A percentile compares a stretch with the other conserved stretches of the same genome.
These are phyloP conservation scores for Elongisporangium senticosum DNA, from an alignment of 352 stramenopile species.

Conservation along the genomic window DNA sequence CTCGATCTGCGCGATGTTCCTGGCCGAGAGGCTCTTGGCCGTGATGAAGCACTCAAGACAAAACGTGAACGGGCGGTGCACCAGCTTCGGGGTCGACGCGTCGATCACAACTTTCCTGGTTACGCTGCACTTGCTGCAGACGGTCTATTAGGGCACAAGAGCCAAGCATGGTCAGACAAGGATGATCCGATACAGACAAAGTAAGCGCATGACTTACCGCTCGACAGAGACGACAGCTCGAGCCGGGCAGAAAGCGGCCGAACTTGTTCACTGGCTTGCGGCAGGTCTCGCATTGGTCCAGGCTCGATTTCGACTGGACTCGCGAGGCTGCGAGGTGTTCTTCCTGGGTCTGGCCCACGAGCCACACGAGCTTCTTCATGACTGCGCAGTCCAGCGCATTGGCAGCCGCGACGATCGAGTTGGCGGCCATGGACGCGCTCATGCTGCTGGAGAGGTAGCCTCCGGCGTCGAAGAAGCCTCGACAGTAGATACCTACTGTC, in stretches of 20 bases:
- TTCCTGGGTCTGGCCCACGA: neutral
- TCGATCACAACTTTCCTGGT: conserved; percentile 56
- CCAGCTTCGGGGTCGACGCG: conserved; percentile 41
- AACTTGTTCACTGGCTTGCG: conserved; percentile 28
- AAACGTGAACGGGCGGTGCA: conserved; percentile 28
- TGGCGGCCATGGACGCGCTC: conserved; percentile 18
- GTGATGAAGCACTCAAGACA: conserved; percentile 40
- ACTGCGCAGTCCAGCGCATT: conserved; percentile 41
- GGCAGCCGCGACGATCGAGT: conserved; percentile 31
- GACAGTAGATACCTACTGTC: conserved; percentile 34
- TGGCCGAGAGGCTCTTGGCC: conserved; percentile 34
- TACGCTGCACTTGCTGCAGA: conserved; percentile 47
- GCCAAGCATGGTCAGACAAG: too few species aligned
- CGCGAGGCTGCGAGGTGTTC: too few species aligned
- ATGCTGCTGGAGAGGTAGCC: conserved; percentile 30
- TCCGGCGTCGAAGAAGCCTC: conserved; percentile 27
- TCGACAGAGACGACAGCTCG: conserved; percentile 33
- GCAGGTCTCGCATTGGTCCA: conserved; percentile 28
- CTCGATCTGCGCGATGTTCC: conserved; percentile 48
- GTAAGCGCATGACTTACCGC: too few species aligned
- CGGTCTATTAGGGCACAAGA: too few species aligned
- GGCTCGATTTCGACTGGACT: conserved; percentile 28
- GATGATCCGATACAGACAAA: too few species aligned
- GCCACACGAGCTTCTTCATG: conserved; percentile 55
- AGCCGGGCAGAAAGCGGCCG: too few species aligned